A percentile compares a stretch with the other conserved stretches of the same genome.
These are phyloP conservation scores for Ustilago hordei DNA, from an alignment of 1,284 basidiomycete genomes.

Conservation along the genomic window DNA sequence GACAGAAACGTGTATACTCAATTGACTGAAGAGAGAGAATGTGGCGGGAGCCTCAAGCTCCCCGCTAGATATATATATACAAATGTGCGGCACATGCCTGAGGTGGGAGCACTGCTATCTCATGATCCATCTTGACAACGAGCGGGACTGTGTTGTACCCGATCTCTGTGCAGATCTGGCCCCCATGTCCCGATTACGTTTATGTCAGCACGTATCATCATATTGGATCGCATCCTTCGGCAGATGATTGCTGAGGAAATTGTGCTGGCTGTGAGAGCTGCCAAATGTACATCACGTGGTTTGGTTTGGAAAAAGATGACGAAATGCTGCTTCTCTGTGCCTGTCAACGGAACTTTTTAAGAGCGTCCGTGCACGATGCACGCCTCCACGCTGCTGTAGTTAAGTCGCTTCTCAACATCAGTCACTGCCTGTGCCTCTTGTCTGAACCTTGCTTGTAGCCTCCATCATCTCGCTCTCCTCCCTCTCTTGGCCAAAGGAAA, in stretches of 20 bases:
- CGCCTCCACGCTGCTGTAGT: background rate
- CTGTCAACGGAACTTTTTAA: background rate
- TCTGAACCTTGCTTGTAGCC: background rate
- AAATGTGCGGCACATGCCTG: no score
- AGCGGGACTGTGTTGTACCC: no score
- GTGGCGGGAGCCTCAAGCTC: no score
- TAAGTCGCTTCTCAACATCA: background rate
- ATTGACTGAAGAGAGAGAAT: no score
- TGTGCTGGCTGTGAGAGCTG: conserved; percentile 1
- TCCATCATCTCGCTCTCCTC: conserved; percentile 2
- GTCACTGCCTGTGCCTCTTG: background rate
- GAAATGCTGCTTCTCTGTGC: conserved; percentile 7
- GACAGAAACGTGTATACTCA: no score
- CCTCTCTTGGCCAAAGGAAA: background rate
- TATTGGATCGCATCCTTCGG: no score
- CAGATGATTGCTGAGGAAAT: background rate
- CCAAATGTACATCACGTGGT: background rate
- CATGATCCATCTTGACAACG: no score
- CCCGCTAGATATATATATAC: no score
- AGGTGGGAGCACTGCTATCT: no score
- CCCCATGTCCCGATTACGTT: no score
- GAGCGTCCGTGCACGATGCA: conserved; percentile 21
- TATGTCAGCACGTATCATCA: no score
- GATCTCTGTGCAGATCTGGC: no score
- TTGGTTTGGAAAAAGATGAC: background rate